A percentile compares a stretch with the other conserved stretches of the same genome.
Conservation (phyloP, 2,329 filamentous ascomycete genomes). For the Pseudogymnoascus sp. region DNA sequence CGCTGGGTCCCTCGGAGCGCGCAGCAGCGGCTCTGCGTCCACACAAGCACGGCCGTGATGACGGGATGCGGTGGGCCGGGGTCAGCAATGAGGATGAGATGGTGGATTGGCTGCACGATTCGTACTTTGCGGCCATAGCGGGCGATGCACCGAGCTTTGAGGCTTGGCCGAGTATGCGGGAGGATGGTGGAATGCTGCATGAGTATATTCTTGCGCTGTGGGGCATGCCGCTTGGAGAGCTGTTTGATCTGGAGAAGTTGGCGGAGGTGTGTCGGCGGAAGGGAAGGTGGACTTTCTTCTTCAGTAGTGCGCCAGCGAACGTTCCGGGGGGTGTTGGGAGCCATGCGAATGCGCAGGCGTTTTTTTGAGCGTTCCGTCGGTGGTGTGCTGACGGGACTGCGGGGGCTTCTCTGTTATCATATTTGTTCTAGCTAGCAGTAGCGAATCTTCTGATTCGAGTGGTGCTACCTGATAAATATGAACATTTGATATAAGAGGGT, state of each 20-base stretch:
- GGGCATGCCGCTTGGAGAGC: slow-evolving; percentile 28
- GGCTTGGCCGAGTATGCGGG: slow-evolving; percentile 20
- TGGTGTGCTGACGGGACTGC: background rate
- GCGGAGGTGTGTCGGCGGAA: slow-evolving; percentile 23
- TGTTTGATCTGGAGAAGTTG: slow-evolving; percentile 28
- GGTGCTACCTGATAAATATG: background rate
- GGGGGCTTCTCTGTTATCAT: background rate
- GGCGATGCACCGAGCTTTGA: slow-evolving; percentile 38
- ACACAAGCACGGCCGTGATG: slow-evolving; percentile 30
- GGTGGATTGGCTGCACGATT: slow-evolving; percentile 35
- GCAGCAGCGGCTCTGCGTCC: slow-evolving; percentile 31
- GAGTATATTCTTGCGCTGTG: slow-evolving; percentile 27
- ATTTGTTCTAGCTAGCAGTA: background rate
- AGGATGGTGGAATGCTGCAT: slow-evolving; percentile 19
- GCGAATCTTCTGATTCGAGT: background rate
- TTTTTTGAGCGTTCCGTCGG: slow-evolving; percentile 21
- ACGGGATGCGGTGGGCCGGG: slow-evolving; percentile 34
- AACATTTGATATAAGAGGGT: background rate
- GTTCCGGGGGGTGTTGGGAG: slow-evolving; percentile 43
- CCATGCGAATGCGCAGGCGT: slow-evolving; percentile 41
- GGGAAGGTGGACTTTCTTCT: slow-evolving; percentile 27
- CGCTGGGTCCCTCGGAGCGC: slow-evolving; percentile 31
- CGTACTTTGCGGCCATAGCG: slow-evolving; percentile 35
- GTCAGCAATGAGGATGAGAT: slow-evolving; percentile 38
- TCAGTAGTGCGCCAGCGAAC: slow-evolving; percentile 23